Base-by-base conservation (phyloP, 2,329 filamentous ascomycete species). In the Hymenoscyphus fructigenus region DNA sequence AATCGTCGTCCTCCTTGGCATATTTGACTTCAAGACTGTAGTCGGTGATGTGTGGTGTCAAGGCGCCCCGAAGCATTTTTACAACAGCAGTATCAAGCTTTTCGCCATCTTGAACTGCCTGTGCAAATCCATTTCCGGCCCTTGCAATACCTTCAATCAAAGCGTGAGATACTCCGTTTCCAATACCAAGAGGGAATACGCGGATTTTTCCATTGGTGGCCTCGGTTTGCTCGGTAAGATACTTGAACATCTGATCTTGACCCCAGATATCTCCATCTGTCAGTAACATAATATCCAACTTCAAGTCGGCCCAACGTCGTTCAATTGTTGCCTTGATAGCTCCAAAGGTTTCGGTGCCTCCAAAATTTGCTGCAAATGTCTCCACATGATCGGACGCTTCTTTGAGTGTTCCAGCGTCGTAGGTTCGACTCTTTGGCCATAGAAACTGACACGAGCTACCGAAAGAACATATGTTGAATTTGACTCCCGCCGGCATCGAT, bases 381-480 rank as follows among this genome's bases (percentile, higher is more conserved):
- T 77, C 68, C 7, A 84, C 76, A 64, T 85, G 76, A 0, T 65
- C 53, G 3, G 77, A 75, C 0, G 84, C 85, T 60, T 77, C 62
- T 0, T 79, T 71, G 0, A 86, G 73, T 0, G 75, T 80, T 0
- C 78, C 74, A 28, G 80, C 77, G 63, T 76, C 78, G 65, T 85
- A 87, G 0, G 75, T 74, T 58, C 76, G 75, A 2, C 84, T 85
- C 32, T 78, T 77, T 0, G 74, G 59, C 78, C 80, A 87, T 6
- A 87, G 75, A 60, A 84, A 84, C 1, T 70, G 67, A 65, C 80
- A 77, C 0, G 6, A 44, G 0, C 75, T 79, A 14, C 88, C 88
- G 61, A 91, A 91, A 4, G 86, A 88, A 73, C 85, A 88, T 62
- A 91, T 88, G 72, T 91, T 91, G 80, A 91, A 91, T 71, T 85